phyloP scores from a whole-genome alignment of 2,329 filamentous ascomycete species.

The Blastomyces parvus region DNA sequence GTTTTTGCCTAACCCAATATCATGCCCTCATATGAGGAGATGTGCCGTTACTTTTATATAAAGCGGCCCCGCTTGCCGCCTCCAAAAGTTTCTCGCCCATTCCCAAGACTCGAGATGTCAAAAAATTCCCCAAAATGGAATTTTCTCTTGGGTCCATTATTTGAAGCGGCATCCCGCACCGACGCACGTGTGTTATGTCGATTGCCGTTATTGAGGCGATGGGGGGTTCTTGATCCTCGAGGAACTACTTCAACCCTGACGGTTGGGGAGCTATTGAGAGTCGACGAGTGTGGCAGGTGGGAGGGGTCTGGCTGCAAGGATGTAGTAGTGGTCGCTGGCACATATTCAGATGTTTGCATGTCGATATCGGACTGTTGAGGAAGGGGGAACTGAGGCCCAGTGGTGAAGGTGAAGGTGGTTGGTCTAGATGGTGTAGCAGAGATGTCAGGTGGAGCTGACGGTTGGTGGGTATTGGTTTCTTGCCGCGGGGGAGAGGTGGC shows the following conservation, averaged over 20 bases:
- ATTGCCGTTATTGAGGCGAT: constrained; percentile 31
- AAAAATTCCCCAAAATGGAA: constrained; percentile 42
- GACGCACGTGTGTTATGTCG: constrained; percentile 31
- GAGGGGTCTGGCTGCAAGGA: constrained; percentile 21
- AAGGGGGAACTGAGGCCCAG: constrained; percentile 32
- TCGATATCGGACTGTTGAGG: constrained; percentile 33
- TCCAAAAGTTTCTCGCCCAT: constrained; percentile 35
- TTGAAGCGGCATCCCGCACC: constrained; percentile 30
- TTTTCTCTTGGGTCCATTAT: constrained; percentile 41
- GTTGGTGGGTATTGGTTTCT: constrained; percentile 18
- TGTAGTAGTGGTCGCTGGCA: constrained; percentile 15
- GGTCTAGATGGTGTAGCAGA: constrained; percentile 20
- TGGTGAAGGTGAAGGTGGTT: constrained; percentile 37
- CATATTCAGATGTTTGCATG: constrained; percentile 33
- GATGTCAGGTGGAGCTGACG: constrained; percentile 18
- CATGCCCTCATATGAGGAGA: not conserved
- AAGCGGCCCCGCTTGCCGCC: constrained; percentile 42
- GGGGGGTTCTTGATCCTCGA: constrained; percentile 32
- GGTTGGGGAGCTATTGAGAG: constrained; percentile 21
- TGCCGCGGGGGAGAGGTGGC: constrained; percentile 23
- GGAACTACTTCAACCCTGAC: constrained; percentile 37
- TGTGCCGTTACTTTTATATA: constrained; percentile 23
- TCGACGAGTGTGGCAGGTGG: constrained; percentile 21
- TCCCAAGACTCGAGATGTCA: constrained; percentile 39
- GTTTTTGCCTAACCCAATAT: not conserved